Conservation (phyloP, 179 eudicot genomes). For the Spergularia azorica region DNA sequence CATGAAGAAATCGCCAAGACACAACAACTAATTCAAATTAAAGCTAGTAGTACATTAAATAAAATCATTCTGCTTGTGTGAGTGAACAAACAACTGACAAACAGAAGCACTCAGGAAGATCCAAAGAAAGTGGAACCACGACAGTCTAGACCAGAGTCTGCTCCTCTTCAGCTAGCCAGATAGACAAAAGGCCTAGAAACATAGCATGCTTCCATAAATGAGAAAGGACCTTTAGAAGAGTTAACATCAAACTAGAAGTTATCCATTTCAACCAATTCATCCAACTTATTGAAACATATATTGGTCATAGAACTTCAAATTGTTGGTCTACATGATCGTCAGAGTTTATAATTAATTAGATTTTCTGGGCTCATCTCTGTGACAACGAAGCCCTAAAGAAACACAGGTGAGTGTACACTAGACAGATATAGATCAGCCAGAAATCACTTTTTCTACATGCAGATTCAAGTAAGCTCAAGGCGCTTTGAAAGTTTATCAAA, state of each 20-base stretch:
- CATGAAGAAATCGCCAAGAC: not conserved
- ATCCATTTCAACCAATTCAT: not conserved
- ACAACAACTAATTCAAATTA: slow-evolving; percentile 17
- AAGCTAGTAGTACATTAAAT: not conserved
- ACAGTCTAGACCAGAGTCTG: not conserved
- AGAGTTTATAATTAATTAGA: not conserved
- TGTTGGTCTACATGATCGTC: not conserved
- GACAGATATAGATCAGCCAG: not conserved
- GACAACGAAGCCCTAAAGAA: not conserved
- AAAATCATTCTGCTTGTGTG: not conserved
- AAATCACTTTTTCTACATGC: not conserved
- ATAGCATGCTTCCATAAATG: not conserved
- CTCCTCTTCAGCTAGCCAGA: not conserved
- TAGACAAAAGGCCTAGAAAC: not conserved
- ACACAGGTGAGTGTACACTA: not conserved
- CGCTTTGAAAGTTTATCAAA: not conserved
- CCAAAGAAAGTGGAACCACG: not conserved
- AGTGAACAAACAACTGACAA: slow-evolving; percentile 4
- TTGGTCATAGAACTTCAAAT: not conserved
- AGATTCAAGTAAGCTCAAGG: not conserved
- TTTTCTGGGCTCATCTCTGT: too few species aligned
- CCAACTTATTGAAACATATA: slow-evolving; percentile 1
- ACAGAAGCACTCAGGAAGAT: slow-evolving; percentile 5
- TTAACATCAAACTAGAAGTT: not conserved
- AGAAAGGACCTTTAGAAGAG: not conserved